Percentiles rank a stretch among this genome's conserved stretches.
Evolutionary conservation across 768 basidiomycete genomes (phyloP).

Genomic region (Cystofilobasidium capitatum): DNA sequence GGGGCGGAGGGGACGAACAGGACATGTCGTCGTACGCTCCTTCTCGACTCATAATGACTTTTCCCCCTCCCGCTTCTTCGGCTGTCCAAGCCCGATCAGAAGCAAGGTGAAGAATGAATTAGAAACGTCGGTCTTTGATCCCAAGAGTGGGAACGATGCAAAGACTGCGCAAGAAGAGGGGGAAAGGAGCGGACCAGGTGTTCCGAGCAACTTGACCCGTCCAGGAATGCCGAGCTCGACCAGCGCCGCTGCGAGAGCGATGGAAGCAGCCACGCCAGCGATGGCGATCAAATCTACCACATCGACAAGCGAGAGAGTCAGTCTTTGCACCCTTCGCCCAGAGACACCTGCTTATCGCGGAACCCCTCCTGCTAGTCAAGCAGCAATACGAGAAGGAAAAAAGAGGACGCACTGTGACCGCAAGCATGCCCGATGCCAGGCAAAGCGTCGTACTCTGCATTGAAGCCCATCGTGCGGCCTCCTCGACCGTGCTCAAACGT

Average conservation of each 20-base stretch:
- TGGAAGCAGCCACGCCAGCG: conserved; percentile 19
- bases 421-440: conserved; percentile 50
- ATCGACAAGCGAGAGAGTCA: too few relatives aligned
- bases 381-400: conserved; percentile 6
- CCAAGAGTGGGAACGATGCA: too few relatives aligned
- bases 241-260: conserved; percentile 23
- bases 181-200: neutral
- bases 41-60: conserved; percentile 56
- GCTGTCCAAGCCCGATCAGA: conserved; percentile 43
- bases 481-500: conserved; percentile 14
- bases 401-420: conserved; percentile 17
- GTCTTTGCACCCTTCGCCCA: too few relatives aligned
- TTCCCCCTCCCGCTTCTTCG: conserved; percentile 70
- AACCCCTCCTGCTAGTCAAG: neutral
- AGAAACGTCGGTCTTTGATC: too few relatives aligned
- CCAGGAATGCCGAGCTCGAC: conserved; percentile 29
- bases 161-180: neutral
- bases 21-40: conserved; percentile 70
- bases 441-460: conserved; percentile 16
- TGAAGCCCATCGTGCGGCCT: conserved; percentile 21
- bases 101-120: too few relatives aligned
- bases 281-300: conserved; percentile 28
- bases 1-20: neutral
- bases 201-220: conserved; percentile 29
- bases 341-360: neutral